Evolutionary conservation across 306 rosid genomes (phyloP).

Genomic region (Pyrus bretschneideri): DNA sequence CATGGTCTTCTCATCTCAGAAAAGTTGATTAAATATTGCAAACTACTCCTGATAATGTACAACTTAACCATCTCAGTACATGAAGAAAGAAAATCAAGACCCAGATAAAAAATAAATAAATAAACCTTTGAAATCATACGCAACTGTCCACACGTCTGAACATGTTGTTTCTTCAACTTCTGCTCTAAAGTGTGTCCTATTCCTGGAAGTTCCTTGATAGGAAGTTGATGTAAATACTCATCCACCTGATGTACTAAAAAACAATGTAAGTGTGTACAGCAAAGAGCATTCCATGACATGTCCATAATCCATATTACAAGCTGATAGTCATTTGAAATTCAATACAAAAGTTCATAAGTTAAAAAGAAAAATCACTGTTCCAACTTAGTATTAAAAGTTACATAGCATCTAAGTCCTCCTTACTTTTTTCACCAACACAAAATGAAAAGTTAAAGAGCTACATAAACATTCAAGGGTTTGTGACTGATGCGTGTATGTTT

Average conservation of each 20-base stretch:
- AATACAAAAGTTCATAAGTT: neutral
- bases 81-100: conserved; percentile 10
- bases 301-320: neutral
- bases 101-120: neutral
- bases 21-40: conserved; percentile 4
- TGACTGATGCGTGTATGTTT: neutral
- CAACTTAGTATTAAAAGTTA: neutral
- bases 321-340: neutral
- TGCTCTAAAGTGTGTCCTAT: conserved; percentile 72
- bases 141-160: conserved; percentile 70
- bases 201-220: conserved; percentile 83
- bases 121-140: conserved; percentile 64
- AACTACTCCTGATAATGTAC: neutral
- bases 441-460: neutral
- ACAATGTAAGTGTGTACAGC: conserved; percentile 5
- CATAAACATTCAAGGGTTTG: neutral
- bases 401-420: neutral
- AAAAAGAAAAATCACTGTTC: neutral
- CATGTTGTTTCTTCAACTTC: conserved; percentile 62
- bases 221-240: conserved; percentile 61
- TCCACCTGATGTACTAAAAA: conserved; percentile 51
- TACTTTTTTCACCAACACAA: neutral
- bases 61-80: conserved; percentile 8
- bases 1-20: neutral
- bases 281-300: conserved; percentile 8